Base-by-base conservation (phyloP, 2,329 filamentous ascomycete genomes). In the Calonectria leucothoes region DNA sequence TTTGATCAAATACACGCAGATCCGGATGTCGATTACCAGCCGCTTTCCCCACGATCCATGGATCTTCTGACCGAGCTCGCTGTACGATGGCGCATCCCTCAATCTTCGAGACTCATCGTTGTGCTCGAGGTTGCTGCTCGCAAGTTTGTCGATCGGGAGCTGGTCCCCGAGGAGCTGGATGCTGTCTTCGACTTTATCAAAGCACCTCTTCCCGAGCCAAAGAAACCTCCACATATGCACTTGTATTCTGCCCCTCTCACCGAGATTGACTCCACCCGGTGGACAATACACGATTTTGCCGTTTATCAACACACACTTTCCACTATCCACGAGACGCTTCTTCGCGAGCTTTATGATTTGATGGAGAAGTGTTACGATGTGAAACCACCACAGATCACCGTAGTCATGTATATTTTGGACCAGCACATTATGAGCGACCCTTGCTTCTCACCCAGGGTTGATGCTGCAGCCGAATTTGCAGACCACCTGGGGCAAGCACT, bases 301-400 rank as follows among this genome's bases (percentile, higher is more conserved):
- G 85, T 91, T 31, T 97, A 97, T 85, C 94, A 94, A 79, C 92
- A 94, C 75, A 91, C 94, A 20, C 87, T 99, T 8, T 89, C 90
- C 42, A 91, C 89, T 35, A 85, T 98, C 48, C 92, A 98, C 80
- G 95, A 98, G 79, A 91, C 93, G 12, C 87, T 98, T 31, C 87
- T 98, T 59, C 92, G 96, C 68, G 96, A 98, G 81, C 89, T 99
- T 23, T 98, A 95, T 83, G 93, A 96, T 76, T 88, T 94, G n/a
- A 90, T 98, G 83, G 93, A 96, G 86, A 92, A 94, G 77, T 96
- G 95, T 78, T 99, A 96, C 84, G 95, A 98, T 75, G 86, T 90
- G n/a, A 98, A 98, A 80, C 92, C 95, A 14, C 95, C 95, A 6
- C 92, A 93, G 48, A 92, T 98, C 27, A 95, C 93, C 6, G 92